Evolutionary conservation across 805 yeast species (phyloP).

Genomic region (Pichia cabralensis): DNA sequence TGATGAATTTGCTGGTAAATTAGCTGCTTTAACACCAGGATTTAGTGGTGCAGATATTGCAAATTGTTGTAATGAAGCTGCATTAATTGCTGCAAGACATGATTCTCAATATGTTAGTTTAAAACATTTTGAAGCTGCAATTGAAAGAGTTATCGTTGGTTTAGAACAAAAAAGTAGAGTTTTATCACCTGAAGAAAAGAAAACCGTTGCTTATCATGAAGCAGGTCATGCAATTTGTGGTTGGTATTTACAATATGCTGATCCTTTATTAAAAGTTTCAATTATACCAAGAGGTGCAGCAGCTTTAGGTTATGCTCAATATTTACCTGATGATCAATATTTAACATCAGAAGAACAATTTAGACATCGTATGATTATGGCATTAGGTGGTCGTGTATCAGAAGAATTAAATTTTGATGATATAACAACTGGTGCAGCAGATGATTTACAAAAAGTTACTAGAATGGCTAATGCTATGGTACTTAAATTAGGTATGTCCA

Average conservation of each 20-base stretch:
- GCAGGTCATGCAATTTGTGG: slow-evolving; percentile 98
- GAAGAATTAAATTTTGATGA: slow-evolving; percentile 83
- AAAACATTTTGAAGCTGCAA: slow-evolving; percentile 81
- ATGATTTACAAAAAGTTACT: slow-evolving; percentile 87
- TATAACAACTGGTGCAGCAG: slow-evolving; percentile 88
- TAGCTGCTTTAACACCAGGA: slow-evolving; percentile 90
- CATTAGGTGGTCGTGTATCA: slow-evolving; percentile 85
- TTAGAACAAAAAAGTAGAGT: slow-evolving; percentile 77
- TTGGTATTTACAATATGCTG: slow-evolving; percentile 82
- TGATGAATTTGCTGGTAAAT: slow-evolving; percentile 65
- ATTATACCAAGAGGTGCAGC: slow-evolving; percentile 93
- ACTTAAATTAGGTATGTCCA: slow-evolving; percentile 80
- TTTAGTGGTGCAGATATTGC: slow-evolving; percentile 96
- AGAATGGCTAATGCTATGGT: slow-evolving; percentile 88
- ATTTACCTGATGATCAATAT: slow-evolving; percentile 82
- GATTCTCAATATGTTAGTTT: slow-evolving; percentile 52
- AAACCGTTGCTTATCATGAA: slow-evolving; percentile 85
- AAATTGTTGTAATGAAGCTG: slow-evolving; percentile 90
- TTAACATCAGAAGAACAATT: slow-evolving; percentile 69
- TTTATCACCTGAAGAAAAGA: slow-evolving; percentile 70
- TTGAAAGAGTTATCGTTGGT: slow-evolving; percentile 94
- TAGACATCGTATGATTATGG: slow-evolving; percentile 83
- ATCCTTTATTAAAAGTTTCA: slow-evolving; percentile 86
- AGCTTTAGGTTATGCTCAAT: slow-evolving; percentile 93
- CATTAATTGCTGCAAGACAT: slow-evolving; percentile 81